phyloP scores from a whole-genome alignment of 1,139 yeast genomes.

The Suhomyces yuchorum region DNA sequence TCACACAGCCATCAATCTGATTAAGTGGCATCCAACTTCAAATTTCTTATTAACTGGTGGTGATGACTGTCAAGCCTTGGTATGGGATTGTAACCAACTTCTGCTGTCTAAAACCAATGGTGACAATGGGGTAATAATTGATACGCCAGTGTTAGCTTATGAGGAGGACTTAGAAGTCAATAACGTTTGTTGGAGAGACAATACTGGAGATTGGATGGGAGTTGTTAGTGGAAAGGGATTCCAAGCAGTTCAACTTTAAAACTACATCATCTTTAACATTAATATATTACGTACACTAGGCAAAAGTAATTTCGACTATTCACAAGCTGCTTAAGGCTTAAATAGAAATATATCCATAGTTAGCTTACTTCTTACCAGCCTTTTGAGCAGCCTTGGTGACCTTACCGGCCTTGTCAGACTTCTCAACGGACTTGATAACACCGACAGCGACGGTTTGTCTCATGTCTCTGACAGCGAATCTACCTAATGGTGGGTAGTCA shows the following conservation, averaged over 20 bases:
- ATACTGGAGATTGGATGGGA: slow-evolving; percentile 77
- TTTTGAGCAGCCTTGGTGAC: slow-evolving; percentile 99
- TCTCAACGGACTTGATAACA: slow-evolving; percentile 98
- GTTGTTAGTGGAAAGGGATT: slow-evolving; percentile 77
- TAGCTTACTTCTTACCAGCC: slow-evolving; percentile 92
- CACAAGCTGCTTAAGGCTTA: slow-evolving; percentile 1
- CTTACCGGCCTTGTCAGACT: slow-evolving; percentile 95
- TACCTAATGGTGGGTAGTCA: slow-evolving; percentile 98
- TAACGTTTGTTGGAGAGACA: slow-evolving; percentile 71
- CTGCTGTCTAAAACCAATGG: slow-evolving; percentile 10
- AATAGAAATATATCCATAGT: slow-evolving; percentile 2
- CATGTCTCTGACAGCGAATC: slow-evolving; percentile 99
- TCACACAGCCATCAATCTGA: slow-evolving; percentile 63
- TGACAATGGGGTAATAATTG: slow-evolving; percentile 27
- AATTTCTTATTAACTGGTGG: slow-evolving; percentile 73
- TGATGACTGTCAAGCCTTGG: slow-evolving; percentile 87
- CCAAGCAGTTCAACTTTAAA: slow-evolving; percentile 58
- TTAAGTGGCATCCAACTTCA: slow-evolving; percentile 82
- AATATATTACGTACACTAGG: slow-evolving; percentile 12
- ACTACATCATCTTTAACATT: slow-evolving; percentile 7
- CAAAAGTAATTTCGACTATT: slow-evolving; percentile 9
- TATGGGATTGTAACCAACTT: slow-evolving; percentile 69
- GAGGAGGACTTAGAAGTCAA: slow-evolving; percentile 71
- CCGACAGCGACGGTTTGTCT: slow-evolving; percentile 99
- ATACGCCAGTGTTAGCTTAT: slow-evolving; percentile 55